Base-by-base conservation (phyloP, 306 rosid species). In the Fragaria nilgerrensis region DNA sequence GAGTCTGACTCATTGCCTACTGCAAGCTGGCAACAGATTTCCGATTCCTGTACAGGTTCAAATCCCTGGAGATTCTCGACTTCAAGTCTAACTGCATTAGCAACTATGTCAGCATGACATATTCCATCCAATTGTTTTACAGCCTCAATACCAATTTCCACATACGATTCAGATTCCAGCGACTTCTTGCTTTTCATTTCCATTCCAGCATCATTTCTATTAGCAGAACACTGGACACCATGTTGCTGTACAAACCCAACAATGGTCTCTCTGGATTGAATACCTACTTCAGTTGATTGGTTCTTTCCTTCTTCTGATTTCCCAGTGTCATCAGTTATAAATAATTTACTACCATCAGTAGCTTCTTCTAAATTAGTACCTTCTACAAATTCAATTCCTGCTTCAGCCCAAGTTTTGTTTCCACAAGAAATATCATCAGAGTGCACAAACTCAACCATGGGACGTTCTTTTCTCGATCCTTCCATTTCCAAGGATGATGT, bases 341-440 rank as follows among this genome's bases (percentile, higher is more conserved):
- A 9, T 55, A 36, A 63, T 78, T 78, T 71, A 75, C 20, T n/a
- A 25, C 73, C 87, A 64, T 47, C 68, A 55, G 32, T 76, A 75
- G 32, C 15, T 72, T 82, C 88, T 9, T 16, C 64, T n/a, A 39
- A 68, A 62, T 49, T 81, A 72, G 76, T 58, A 58, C 82, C 45
- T n/a, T 80, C 80, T 32, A 63, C 59, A 74, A 64, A 69, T 82
- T 78, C 79, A 48, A 63, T 36, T 68, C 76, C 86, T 64, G 82
- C 67, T 75, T 74, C 80, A n/a, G 76, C 61, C 70, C 61, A 69
- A 61, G 75, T 80, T 76, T 76, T 6, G 20, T 68, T 65, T 43
- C 59, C 49, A 58, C 68, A 27, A 22, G 66, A 25, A 74, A 56
- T 65, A 77, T 69, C 84, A 74, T 4, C 66, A 76, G 68, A 76